A percentile compares a stretch with the other conserved stretches of the same genome.
phyloP scores from a whole-genome alignment of 495 filamentous ascomycete genomes.

The Parmelia sp. region DNA sequence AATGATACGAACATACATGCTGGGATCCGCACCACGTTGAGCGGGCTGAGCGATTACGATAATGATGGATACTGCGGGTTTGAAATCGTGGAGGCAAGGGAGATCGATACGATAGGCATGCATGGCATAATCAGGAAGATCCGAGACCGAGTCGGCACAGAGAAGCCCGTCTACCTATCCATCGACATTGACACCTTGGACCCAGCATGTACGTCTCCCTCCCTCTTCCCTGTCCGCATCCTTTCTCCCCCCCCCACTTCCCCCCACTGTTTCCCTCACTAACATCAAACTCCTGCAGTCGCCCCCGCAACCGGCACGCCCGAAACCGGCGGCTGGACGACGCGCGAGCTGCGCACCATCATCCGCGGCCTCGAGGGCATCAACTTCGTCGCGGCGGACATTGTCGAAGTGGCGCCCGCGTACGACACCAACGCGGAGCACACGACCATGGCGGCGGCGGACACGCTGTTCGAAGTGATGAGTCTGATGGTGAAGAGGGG shows the following conservation, averaged over 20 bases:
- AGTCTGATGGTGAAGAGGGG: constrained; percentile 61
- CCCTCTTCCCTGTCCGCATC: neutral
- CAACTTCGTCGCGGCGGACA: constrained; percentile 71
- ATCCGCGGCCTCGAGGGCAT: constrained; percentile 67
- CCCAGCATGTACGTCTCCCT: constrained; percentile 59
- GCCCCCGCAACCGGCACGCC: constrained; percentile 80
- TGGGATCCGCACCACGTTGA: constrained; percentile 74
- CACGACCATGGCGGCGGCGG: constrained; percentile 62
- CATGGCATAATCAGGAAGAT: constrained; percentile 71
- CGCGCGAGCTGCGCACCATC: constrained; percentile 68
- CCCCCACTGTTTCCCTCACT: neutral
- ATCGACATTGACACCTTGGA: constrained; percentile 89
- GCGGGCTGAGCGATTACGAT: constrained; percentile 64
- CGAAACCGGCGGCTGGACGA: constrained; percentile 83
- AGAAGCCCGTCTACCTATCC: constrained; percentile 71
- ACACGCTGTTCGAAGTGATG: constrained; percentile 59
- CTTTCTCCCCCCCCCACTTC: neutral
- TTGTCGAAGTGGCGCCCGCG: constrained; percentile 67
- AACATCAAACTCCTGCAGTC: constrained; percentile 35
- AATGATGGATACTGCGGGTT: constrained; percentile 85
- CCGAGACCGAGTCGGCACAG: constrained; percentile 62
- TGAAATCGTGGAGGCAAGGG: constrained; percentile 69
- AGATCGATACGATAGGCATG: constrained; percentile 69
- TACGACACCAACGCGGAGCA: constrained; percentile 66
- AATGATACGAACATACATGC: constrained; percentile 83